These are phyloP conservation scores for Haemoproteus tartakovskyi DNA, from an alignment of 169 alveolate genomes.

Conservation along the genomic window DNA sequence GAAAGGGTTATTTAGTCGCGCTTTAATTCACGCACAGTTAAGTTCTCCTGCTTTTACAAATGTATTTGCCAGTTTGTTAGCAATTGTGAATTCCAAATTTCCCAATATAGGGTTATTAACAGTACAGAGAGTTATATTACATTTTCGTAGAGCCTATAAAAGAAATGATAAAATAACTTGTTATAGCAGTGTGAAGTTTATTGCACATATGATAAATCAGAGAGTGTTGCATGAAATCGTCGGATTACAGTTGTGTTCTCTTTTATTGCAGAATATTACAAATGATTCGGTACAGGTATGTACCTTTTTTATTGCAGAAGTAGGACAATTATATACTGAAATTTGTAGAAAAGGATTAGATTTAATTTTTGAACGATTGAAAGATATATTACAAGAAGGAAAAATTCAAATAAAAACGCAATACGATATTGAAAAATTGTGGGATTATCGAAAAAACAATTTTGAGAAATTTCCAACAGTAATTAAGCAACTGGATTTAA, in stretches of 20 bases:
- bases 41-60: conserved; percentile 96
- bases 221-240: conserved; percentile 90
- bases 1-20: conserved; percentile 94
- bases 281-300: conserved; percentile 97
- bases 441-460: conserved; percentile 89
- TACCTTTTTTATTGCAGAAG: conserved; percentile 86
- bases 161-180: conserved; percentile 94
- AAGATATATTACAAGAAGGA: conserved; percentile 95
- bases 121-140: conserved; percentile 88
- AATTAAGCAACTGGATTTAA: conserved; percentile 91
- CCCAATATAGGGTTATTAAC: conserved; percentile 96
- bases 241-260: conserved; percentile 91
- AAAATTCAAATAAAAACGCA: conserved; percentile 92
- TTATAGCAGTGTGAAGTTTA: conserved; percentile 90
- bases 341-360: conserved; percentile 90
- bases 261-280: conserved; percentile 93
- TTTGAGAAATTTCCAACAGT: conserved; percentile 86
- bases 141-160: conserved; percentile 90
- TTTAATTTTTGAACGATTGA: conserved; percentile 93
- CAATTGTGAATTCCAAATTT: conserved; percentile 95
- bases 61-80: conserved; percentile 94
- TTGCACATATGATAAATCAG: conserved; percentile 95
- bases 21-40: conserved; percentile 96
- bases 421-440: conserved; percentile 94
- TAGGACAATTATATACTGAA: conserved; percentile 94